phyloP scores from a whole-genome alignment of 495 filamentous ascomycete genomes.

The Pyrenula aspistea region DNA sequence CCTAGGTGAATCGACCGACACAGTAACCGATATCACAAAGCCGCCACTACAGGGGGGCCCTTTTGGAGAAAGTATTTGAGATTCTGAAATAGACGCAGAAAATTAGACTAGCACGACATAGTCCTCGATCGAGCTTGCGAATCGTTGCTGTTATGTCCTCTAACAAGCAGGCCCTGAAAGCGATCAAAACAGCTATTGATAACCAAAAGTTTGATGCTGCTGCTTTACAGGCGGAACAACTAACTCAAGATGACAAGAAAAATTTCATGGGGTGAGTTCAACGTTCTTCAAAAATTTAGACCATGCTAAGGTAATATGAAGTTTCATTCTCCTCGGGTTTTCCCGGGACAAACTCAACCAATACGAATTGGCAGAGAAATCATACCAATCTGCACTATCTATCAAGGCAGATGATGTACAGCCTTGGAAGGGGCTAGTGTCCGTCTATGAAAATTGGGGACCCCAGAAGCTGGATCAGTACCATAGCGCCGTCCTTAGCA shows the following conservation, averaged over 20 bases:
- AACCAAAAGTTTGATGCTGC: constrained; percentile 68
- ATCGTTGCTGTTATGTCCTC: constrained; percentile 11
- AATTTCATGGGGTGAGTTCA: constrained; percentile 21
- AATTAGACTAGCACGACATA: too few species aligned
- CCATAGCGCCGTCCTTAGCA: constrained; percentile 52
- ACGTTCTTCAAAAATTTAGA: constrained; percentile 3
- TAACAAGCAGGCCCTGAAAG: constrained; percentile 71
- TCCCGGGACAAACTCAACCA: constrained; percentile 64
- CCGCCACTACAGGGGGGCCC: too few species aligned
- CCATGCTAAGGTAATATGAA: constrained; percentile 16
- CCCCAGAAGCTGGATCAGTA: constrained; percentile 59
- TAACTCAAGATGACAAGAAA: constrained; percentile 59
- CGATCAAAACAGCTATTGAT: constrained; percentile 67
- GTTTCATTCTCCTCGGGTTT: constrained; percentile 72
- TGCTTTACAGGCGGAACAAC: constrained; percentile 48
- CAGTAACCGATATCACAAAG: too few species aligned
- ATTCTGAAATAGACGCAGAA: too few species aligned
- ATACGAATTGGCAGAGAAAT: constrained; percentile 55
- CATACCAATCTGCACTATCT: constrained; percentile 63
- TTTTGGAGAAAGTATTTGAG: too few species aligned
- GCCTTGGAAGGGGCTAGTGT: constrained; percentile 86
- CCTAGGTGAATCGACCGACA: too few species aligned
- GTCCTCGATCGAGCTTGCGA: too few species aligned
- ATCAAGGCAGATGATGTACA: constrained; percentile 50
- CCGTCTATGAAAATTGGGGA: constrained; percentile 68